A percentile compares a stretch with the other conserved stretches of the same genome.
Conservation (phyloP, 352 stramenopile genomes). For the Globisporangium emineosum region DNA sequence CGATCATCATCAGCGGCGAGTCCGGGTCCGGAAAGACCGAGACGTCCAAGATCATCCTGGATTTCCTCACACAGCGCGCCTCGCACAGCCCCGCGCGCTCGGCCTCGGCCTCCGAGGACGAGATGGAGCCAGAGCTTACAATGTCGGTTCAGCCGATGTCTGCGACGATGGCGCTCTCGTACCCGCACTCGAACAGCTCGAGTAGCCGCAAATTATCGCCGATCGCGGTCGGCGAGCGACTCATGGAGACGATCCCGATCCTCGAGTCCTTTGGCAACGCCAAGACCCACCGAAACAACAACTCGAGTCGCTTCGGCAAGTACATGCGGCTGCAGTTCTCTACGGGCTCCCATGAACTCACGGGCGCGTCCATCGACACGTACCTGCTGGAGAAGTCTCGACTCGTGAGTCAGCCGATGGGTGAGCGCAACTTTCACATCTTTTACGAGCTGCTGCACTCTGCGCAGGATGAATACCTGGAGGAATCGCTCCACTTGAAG, state of each 20-base stretch:
- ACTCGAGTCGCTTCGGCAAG: slow-evolving; percentile 91
- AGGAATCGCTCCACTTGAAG: slow-evolving; percentile 47
- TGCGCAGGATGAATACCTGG: slow-evolving; percentile 47
- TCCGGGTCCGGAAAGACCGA: slow-evolving; percentile 94
- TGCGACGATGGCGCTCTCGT: slow-evolving; percentile 60
- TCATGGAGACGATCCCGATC: slow-evolving; percentile 91
- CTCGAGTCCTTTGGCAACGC: slow-evolving; percentile 89
- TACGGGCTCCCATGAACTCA: slow-evolving; percentile 65
- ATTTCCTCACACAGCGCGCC: slow-evolving; percentile 79
- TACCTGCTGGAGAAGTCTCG: slow-evolving; percentile 84
- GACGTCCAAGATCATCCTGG: slow-evolving; percentile 92
- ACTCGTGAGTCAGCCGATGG: slow-evolving; percentile 69
- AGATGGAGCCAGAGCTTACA: slow-evolving; percentile 64
- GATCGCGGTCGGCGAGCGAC: slow-evolving; percentile 61
- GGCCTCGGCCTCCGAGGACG: slow-evolving; percentile 45
- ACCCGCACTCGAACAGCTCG: slow-evolving; percentile 53
- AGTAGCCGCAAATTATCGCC: slow-evolving; percentile 55
- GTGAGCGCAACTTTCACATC: slow-evolving; percentile 85
- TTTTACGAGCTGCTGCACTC: slow-evolving; percentile 83
- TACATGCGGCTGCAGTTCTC: slow-evolving; percentile 88
- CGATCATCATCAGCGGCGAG: slow-evolving; percentile 94
- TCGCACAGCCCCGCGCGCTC: slow-evolving; percentile 48
- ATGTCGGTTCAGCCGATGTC: slow-evolving; percentile 38
- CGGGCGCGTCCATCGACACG: slow-evolving; percentile 75
- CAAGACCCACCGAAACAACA: slow-evolving; percentile 89